Evolutionary conservation across 345 rosid genomes (phyloP), one percentile per base, ranked within the genome.

Genomic region (Brassica carinata): DNA sequence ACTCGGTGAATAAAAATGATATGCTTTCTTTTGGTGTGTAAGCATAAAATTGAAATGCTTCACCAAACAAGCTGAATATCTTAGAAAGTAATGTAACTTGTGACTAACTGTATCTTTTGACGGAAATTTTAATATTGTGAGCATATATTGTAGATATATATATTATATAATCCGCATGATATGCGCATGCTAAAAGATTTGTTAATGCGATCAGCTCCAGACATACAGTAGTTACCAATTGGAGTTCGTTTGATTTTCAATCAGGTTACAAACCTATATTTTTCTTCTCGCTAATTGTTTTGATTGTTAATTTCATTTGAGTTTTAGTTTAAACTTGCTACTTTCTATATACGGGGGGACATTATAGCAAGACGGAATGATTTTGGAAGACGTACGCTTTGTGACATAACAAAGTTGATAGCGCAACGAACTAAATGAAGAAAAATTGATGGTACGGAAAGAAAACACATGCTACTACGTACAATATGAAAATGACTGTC

Each of bases 381-480:
- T 72, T 51, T 68, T 29, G 51, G 9, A 66, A 66, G 45, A 66
- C 48, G 48, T 33, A 33, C 53, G 34, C 70, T 69, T 45, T 77
- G 62, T 30, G 61, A 59, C n/a, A 18, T 69, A 62, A 64, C 5
- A 67, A 26, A 57, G 73, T 57, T 23, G 58, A 34, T 36, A 40
- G 13, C 31, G 40, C 11, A 65, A 27, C 72, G 43, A 65, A 72
- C 17, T 78, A 19, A 63, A 31, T 27, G 72, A 78, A 71, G 64
- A 11, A 66, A 67, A 66, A 67, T 3, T 53, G 69, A 79, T 43
- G 27, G 73, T 73, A 43, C 29, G 51, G 77, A 72, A 65, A 38
- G 29, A 19, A 66, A 58, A 67, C 77, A 79, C 77, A 72, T 79
- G 82, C 73, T 17, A 73, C 69, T 38, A 73, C 36, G 36, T 5